Percentiles rank a stretch among this genome's conserved stretches.
Evolutionary conservation across 2,329 filamentous ascomycete species (phyloP).

Genomic region (Scedosporium dehoogii): DNA sequence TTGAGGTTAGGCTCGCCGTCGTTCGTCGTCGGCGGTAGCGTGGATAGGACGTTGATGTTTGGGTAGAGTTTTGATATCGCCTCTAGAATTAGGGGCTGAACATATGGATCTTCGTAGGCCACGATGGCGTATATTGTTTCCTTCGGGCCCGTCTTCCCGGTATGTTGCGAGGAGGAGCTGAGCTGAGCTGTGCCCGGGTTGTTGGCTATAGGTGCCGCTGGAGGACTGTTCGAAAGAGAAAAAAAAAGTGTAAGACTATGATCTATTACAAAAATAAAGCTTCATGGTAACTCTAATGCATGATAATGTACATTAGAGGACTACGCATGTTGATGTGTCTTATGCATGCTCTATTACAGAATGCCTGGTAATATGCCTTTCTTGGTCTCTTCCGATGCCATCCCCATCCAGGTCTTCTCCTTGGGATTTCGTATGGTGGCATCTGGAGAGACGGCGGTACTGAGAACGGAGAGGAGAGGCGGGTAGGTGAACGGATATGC

Average conservation of each 20-base stretch:
- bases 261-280: conserved; percentile 19
- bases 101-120: conserved; percentile 79
- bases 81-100: conserved; percentile 72
- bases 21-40: conserved; percentile 16
- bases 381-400: neutral
- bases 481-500: conserved; percentile 9
- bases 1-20: conserved; percentile 24
- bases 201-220: neutral
- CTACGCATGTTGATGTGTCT: neutral
- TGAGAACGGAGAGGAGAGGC: neutral
- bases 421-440: neutral
- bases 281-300: neutral
- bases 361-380: neutral
- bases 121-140: conserved; percentile 53
- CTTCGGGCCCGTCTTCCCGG: neutral
- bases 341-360: neutral
- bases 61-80: conserved; percentile 59
- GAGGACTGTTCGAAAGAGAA: conserved; percentile 1
- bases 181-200: neutral
- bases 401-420: neutral
- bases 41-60: conserved; percentile 45
- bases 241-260: conserved; percentile 22
- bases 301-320: conserved; percentile 2
- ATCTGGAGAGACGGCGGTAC: neutral
- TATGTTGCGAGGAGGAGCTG: neutral